These are phyloP conservation scores for Hypoxylon crocopeplum DNA, from an alignment of 495 filamentous ascomycete species.

Conservation along the genomic window DNA sequence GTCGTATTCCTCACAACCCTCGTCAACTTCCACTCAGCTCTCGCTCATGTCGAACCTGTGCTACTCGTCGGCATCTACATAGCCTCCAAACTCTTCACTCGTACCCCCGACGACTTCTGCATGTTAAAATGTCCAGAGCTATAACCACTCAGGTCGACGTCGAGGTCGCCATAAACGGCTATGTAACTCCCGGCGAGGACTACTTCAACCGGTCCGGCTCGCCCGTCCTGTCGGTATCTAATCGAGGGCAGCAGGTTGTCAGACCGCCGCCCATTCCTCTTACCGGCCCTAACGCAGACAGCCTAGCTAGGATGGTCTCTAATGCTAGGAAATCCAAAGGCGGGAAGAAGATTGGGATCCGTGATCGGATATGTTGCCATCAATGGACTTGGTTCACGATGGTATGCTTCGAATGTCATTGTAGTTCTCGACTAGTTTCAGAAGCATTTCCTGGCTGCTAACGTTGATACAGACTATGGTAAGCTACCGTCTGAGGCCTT, in stretches of 20 bases:
- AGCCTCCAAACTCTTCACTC: conserved; percentile 39
- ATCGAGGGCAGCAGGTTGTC: conserved; percentile 17
- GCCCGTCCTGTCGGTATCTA: conserved; percentile 12
- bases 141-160: conserved; percentile 23
- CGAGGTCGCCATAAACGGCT: conserved; percentile 28
- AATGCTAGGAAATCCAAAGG: conserved; percentile 26
- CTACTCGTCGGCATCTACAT: conserved; percentile 43
- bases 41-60: conserved; percentile 44
- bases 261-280: conserved; percentile 4
- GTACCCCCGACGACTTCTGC: conserved; percentile 38
- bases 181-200: conserved; percentile 38
- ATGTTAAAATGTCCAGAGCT: conserved; percentile 38
- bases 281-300: conserved; percentile 27
- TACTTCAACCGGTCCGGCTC: conserved; percentile 21
- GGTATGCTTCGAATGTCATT: conserved; percentile 34
- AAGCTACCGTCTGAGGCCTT: too few relatives aligned
- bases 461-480: conserved; percentile 28
- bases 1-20: conserved; percentile 50
- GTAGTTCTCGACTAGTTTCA: not conserved
- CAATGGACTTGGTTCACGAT: conserved; percentile 77
- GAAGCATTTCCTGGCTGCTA: not conserved
- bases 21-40: conserved; percentile 46
- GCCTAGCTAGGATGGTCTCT: conserved; percentile 41
- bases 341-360: conserved; percentile 45
- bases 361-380: conserved; percentile 55